These are phyloP conservation scores for Lichtheimia corymbifera DNA, from an alignment of 371 early-diverging fungal species.

Conservation along the genomic window DNA sequence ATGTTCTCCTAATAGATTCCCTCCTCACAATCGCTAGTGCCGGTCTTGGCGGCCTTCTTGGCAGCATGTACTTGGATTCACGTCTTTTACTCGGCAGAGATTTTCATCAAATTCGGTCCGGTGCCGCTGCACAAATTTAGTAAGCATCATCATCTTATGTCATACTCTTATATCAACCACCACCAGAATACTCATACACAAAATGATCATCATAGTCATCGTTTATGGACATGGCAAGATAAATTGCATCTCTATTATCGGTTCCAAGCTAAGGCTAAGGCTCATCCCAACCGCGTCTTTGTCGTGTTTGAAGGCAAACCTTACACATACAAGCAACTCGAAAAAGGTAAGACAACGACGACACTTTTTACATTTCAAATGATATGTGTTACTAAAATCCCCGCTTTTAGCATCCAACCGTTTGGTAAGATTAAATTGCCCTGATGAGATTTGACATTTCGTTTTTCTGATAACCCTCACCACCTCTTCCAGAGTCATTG, in stretches of 20 bases:
- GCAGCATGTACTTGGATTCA: constrained; percentile 36
- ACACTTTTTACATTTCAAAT: not conserved
- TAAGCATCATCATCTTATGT: constrained; percentile 5
- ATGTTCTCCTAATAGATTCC: not conserved
- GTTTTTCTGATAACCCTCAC: not conserved
- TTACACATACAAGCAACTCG: constrained; percentile 29
- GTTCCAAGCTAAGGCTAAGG: constrained; percentile 27
- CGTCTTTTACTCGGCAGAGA: constrained; percentile 28
- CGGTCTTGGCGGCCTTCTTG: constrained; percentile 26
- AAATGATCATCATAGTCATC: constrained; percentile 11
- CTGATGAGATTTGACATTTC: not conserved
- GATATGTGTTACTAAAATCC: not conserved
- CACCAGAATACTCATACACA: not conserved
- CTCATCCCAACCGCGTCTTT: constrained; percentile 21
- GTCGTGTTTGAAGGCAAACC: constrained; percentile 31
- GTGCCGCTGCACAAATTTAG: constrained; percentile 22
- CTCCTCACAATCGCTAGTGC: constrained; percentile 25
- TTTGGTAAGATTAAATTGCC: constrained; percentile 13
- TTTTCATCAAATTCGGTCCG: constrained; percentile 24
- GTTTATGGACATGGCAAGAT: constrained; percentile 27
- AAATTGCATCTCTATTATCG: constrained; percentile 29
- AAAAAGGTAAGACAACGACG: constrained; percentile 21
- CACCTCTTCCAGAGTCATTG: constrained; percentile 14
- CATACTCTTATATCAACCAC: not conserved
- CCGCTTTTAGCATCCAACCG: constrained; percentile 16